phyloP scores from a whole-genome alignment of 805 yeast genomes.

The Diddensiella caesifluorescens region DNA sequence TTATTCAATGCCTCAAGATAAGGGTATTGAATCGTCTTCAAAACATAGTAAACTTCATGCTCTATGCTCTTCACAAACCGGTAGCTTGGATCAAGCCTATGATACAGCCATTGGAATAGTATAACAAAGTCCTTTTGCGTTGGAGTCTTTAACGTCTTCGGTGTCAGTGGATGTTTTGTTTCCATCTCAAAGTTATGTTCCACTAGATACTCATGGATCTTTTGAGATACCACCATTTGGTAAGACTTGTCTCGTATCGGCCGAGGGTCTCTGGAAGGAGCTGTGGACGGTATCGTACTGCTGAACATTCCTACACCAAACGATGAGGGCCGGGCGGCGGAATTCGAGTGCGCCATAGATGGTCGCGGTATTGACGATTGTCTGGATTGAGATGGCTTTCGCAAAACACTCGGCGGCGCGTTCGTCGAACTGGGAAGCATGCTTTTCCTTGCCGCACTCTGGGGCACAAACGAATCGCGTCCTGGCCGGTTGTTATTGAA shows the following conservation, averaged over 20 bases:
- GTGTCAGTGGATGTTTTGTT: conserved; percentile 62
- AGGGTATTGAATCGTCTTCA: conserved; percentile 69
- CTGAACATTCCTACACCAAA: conserved; percentile 14
- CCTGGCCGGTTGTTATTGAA: conserved; percentile 5
- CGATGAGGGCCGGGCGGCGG: conserved; percentile 15
- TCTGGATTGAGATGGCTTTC: conserved; percentile 9
- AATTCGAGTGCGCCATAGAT: not conserved
- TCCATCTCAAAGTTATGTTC: conserved; percentile 67
- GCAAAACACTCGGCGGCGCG: conserved; percentile 9
- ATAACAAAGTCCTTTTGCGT: conserved; percentile 80
- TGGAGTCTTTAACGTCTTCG: conserved; percentile 63
- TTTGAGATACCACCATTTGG: conserved; percentile 60
- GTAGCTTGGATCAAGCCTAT: conserved; percentile 73
- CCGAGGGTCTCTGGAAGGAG: conserved; percentile 50
- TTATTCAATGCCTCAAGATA: conserved; percentile 74
- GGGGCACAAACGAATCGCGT: not conserved
- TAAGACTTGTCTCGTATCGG: conserved; percentile 71
- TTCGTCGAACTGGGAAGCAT: conserved; percentile 10
- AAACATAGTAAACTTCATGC: conserved; percentile 62
- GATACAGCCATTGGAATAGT: conserved; percentile 76
- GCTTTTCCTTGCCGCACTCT: conserved; percentile 7
- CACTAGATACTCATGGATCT: conserved; percentile 58
- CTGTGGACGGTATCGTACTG: not conserved
- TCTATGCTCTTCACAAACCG: conserved; percentile 64
- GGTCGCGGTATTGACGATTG: conserved; percentile 12